phyloP scores from a whole-genome alignment of 352 stramenopile genomes.

The Pilasporangium apinafurcum region DNA sequence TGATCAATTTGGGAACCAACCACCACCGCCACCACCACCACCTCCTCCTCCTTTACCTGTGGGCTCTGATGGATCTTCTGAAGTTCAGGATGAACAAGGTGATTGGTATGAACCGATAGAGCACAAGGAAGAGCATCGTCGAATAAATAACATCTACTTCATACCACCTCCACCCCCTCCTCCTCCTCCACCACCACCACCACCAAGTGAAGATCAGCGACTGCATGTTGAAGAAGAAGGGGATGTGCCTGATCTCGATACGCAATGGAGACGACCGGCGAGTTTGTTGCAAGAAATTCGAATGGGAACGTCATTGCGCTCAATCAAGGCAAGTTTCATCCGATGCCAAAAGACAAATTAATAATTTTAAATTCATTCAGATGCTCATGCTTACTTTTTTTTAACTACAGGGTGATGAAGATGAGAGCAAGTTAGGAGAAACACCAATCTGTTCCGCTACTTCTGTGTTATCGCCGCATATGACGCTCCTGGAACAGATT shows the following conservation, averaged over 20 bases:
- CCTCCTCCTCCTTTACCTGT: constrained; percentile 6
- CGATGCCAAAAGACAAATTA: background rate
- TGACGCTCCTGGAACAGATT: constrained; percentile 45
- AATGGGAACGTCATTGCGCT: constrained; percentile 15
- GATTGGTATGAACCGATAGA: constrained; percentile 6
- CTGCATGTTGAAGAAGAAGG: constrained; percentile 1
- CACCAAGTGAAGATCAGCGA: constrained; percentile 5
- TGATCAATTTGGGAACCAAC: constrained; percentile 2
- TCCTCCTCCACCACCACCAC: constrained; percentile 3
- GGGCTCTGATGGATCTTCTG: background rate
- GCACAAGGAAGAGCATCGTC: too few relatives aligned
- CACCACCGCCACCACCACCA: constrained; percentile 16
- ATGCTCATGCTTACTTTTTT: background rate
- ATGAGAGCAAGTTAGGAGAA: background rate
- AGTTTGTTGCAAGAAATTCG: constrained; percentile 29
- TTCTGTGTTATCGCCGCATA: constrained; percentile 3
- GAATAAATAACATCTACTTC: too few relatives aligned
- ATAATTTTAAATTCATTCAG: background rate
- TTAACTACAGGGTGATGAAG: background rate
- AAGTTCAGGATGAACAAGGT: background rate
- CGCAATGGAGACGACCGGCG: background rate
- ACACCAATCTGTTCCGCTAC: constrained; percentile 1
- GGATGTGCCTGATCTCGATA: background rate
- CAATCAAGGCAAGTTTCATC: constrained; percentile 4
- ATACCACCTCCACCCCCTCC: constrained; percentile 2